phyloP scores from a whole-genome alignment of 2,329 filamentous ascomycete species.

The Verticillium longisporum region DNA sequence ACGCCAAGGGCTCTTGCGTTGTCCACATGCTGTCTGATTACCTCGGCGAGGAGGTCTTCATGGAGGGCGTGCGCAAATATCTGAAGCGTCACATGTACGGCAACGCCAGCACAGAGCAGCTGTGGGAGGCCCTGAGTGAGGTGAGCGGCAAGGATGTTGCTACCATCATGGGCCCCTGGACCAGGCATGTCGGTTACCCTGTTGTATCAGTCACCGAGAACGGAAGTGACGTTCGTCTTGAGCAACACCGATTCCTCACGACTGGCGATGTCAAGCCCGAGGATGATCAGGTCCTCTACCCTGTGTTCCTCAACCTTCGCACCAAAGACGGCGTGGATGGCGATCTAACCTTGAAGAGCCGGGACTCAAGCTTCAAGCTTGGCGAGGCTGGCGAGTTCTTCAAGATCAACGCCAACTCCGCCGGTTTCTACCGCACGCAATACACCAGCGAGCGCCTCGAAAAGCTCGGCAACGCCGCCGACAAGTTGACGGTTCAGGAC shows the following conservation, averaged over 20 bases:
- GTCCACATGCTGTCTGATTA: conserved; percentile 97
- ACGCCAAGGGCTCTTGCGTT: conserved; percentile 93
- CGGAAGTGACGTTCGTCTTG: conserved; percentile 70
- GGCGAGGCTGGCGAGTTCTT: conserved; percentile 79
- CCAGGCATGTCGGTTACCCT: conserved; percentile 90
- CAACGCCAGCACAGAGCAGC: conserved; percentile 84
- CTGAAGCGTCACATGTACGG: conserved; percentile 96
- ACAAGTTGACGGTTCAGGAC: conserved; percentile 80
- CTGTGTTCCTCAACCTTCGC: conserved; percentile 80
- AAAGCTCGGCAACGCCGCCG: conserved; percentile 84
- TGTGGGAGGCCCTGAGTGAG: conserved; percentile 82
- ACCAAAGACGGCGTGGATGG: conserved; percentile 80
- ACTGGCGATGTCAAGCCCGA: conserved; percentile 91
- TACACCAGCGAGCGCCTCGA: conserved; percentile 77
- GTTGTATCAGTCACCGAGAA: conserved; percentile 75
- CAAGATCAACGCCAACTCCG: conserved; percentile 95
- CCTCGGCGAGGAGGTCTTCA: conserved; percentile 84
- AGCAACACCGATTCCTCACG: conserved; percentile 91
- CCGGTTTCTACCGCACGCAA: conserved; percentile 83
- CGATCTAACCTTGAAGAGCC: conserved; percentile 51
- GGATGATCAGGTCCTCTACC: conserved; percentile 82
- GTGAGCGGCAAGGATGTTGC: conserved; percentile 89
- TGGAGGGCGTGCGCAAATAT: conserved; percentile 85
- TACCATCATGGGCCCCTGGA: conserved; percentile 92
- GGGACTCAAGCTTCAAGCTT: conserved; percentile 67